Percentiles rank a stretch among this genome's conserved stretches.
Conservation (phyloP, 2,329 filamentous ascomycete species). For the Corynespora cassiicola region DNA sequence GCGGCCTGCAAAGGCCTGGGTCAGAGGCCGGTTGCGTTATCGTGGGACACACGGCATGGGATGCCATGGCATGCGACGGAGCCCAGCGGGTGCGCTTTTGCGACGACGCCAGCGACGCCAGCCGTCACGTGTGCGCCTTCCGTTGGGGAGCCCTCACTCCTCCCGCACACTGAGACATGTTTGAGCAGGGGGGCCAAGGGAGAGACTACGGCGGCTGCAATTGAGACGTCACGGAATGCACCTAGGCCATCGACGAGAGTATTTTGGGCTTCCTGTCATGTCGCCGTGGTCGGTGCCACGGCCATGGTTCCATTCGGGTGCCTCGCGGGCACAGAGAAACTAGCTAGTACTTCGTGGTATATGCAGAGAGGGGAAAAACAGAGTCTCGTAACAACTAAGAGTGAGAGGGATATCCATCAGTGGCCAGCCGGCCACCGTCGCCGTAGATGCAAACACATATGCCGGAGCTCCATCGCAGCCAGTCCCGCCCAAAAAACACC, state of each 20-base stretch:
- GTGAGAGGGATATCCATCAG: conserved; percentile 11
- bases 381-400: conserved; percentile 12
- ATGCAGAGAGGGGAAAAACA: conserved; percentile 12
- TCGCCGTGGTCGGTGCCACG: conserved; percentile 4
- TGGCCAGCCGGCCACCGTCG: conserved; percentile 8
- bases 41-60: conserved; percentile 1
- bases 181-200: not conserved
- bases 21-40: conserved; percentile 6
- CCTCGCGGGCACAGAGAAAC: too few relatives aligned
- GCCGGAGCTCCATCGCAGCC: conserved; percentile 4
- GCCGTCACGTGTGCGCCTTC: conserved; percentile 7
- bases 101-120: not conserved
- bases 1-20: not conserved
- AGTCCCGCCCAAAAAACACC: conserved; percentile 12
- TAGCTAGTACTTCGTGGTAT: conserved; percentile 8
- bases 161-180: conserved; percentile 11
- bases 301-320: conserved; percentile 5
- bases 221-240: conserved; percentile 1
- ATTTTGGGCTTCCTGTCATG: not conserved
- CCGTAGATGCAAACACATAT: conserved; percentile 15
- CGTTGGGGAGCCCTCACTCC: not conserved
- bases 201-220: not conserved
- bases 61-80: not conserved
- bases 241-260: not conserved
- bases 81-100: not conserved